phyloP scores from a whole-genome alignment of 768 basidiomycete species.

The Macrocybe gigantea region DNA sequence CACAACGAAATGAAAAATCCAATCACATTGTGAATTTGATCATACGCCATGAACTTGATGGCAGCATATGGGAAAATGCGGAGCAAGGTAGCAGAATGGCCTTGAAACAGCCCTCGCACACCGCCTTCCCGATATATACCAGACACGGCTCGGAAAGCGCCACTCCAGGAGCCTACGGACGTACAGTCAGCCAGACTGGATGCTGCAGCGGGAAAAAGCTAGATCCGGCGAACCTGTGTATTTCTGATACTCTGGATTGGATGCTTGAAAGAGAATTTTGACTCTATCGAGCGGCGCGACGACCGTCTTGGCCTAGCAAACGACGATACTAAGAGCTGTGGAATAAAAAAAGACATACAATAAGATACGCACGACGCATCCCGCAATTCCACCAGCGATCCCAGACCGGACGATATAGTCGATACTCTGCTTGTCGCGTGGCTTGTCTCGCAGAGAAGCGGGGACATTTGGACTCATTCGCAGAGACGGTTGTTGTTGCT shows the following conservation, averaged over 20 bases:
- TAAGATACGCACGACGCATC: conserved; percentile 70
- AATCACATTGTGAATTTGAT: conserved; percentile 73
- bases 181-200: background rate
- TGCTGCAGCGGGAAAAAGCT: conserved; percentile 18
- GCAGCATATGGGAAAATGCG: conserved; percentile 96
- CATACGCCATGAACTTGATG: conserved; percentile 96
- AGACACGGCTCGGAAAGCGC: conserved; percentile 70
- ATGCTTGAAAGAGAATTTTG: conserved; percentile 97
- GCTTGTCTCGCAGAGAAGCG: conserved; percentile 41
- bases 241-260: conserved; percentile 90
- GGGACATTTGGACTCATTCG: conserved; percentile 61
- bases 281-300: conserved; percentile 96
- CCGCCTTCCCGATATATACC: conserved; percentile 69
- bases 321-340: background rate
- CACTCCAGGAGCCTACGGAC: conserved; percentile 68
- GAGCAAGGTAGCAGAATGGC: conserved; percentile 91
- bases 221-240: conserved; percentile 69
- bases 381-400: conserved; percentile 89
- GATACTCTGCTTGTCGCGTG: conserved; percentile 50
- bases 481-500: conserved; percentile 16
- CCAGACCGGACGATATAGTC: conserved; percentile 74
- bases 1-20: background rate
- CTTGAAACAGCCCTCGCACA: conserved; percentile 81
- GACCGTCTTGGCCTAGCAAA: conserved; percentile 78
- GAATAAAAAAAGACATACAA: conserved; percentile 5